These are phyloP conservation scores for Termitomyces sp. DNA, from an alignment of 1,284 basidiomycete genomes.

Conservation along the genomic window DNA sequence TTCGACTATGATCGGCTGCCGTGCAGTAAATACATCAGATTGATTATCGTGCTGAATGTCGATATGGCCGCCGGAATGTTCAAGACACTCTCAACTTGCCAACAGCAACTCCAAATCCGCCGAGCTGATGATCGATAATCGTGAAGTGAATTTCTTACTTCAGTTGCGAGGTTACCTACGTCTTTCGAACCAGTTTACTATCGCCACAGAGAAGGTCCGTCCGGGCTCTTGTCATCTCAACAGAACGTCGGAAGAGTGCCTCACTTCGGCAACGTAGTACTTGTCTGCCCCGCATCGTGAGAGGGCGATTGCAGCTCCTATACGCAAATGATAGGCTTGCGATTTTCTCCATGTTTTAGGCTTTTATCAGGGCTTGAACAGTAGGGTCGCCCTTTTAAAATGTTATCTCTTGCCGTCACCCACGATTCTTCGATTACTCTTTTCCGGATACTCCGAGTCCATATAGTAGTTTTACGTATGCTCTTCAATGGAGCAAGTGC, in stretches of 20 bases:
- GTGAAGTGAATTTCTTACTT: no score
- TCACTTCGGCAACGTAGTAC: not conserved
- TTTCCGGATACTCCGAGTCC: no score
- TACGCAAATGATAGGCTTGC: not conserved
- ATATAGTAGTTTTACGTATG: not conserved
- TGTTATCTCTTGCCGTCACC: not conserved
- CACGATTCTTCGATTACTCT: not conserved
- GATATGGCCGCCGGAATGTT: not conserved
- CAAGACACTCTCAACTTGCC: not conserved
- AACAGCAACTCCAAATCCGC: not conserved
- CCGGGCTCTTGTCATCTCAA: not conserved
- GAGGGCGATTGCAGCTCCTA: not conserved
- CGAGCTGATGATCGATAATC: no score
- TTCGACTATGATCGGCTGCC: not conserved
- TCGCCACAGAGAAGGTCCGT: not conserved
- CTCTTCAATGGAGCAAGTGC: conserved; percentile 11
- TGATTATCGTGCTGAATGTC: not conserved
- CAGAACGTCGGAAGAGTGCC: not conserved
- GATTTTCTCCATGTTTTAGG: not conserved
- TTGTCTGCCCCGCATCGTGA: not conserved
- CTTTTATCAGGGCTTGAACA: not conserved
- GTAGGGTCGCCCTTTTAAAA: not conserved
- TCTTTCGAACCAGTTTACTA: not conserved
- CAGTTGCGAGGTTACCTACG: no score
- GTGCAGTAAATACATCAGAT: not conserved